These are phyloP conservation scores for Pulveroboletus frians DNA, from an alignment of 768 basidiomycete genomes.

Conservation along the genomic window DNA sequence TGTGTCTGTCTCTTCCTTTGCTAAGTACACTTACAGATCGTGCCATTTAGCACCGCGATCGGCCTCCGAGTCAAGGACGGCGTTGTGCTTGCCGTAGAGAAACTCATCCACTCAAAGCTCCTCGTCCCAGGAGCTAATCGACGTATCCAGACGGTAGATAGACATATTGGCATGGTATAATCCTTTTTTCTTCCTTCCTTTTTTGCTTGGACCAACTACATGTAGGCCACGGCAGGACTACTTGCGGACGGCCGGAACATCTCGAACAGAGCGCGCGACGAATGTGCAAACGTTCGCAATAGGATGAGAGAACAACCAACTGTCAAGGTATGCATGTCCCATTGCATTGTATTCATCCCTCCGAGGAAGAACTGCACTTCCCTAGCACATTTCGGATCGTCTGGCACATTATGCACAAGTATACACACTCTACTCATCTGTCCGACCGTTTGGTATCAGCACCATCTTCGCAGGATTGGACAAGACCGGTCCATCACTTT, in stretches of 20 bases:
- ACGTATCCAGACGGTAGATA: conserved; percentile 89
- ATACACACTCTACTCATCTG: conserved; percentile 97
- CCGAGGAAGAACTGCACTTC: neutral
- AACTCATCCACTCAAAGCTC: conserved; percentile 92
- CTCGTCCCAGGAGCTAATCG: conserved; percentile 89
- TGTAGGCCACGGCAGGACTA: conserved; percentile 86
- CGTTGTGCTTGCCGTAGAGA: conserved; percentile 94
- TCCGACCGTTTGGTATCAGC: conserved; percentile 94
- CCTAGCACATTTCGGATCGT: conserved; percentile 63
- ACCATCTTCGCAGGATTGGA: conserved; percentile 88
- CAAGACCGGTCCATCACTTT: conserved; percentile 80
- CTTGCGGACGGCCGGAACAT: conserved; percentile 91
- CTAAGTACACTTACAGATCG: neutral
- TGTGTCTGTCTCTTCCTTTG: conserved; percentile 12
- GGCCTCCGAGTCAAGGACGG: conserved; percentile 94
- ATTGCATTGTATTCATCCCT: neutral
- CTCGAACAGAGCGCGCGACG: conserved; percentile 77
- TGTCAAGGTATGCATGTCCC: conserved; percentile 56
- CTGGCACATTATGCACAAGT: conserved; percentile 87
- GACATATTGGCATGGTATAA: conserved; percentile 85
- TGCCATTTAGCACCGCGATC: conserved; percentile 74
- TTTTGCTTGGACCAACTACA: conserved; percentile 1
- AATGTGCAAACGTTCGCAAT: conserved; percentile 70
- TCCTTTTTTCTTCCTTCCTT: neutral
- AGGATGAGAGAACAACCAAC: conserved; percentile 68